Conservation (phyloP, 768 basidiomycete species). For the Porpolomopsis calyptriformis region DNA sequence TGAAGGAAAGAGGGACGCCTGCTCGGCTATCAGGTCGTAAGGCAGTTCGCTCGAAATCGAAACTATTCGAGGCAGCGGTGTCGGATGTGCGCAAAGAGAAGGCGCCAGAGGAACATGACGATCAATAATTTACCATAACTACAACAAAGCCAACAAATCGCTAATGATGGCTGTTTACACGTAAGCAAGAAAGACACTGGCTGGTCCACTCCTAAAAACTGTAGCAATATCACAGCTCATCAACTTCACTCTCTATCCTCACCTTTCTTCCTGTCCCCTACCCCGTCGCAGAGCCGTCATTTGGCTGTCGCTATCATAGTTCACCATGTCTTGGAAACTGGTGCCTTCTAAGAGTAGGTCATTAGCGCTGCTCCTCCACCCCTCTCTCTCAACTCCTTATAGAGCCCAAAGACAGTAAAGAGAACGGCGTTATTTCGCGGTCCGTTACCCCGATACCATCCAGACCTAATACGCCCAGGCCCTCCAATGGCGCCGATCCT, state of each 20-base stretch:
- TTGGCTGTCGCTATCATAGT: not conserved
- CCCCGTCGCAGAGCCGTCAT: too few relatives aligned
- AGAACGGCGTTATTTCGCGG: constrained; percentile 62
- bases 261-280: not conserved
- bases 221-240: not conserved
- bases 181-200: not conserved
- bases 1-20: too few relatives aligned
- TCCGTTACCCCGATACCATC: constrained; percentile 77
- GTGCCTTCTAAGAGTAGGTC: constrained; percentile 25
- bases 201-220: not conserved
- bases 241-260: not conserved
- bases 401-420: constrained; percentile 64
- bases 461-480: constrained; percentile 67
- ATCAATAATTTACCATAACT: too few relatives aligned
- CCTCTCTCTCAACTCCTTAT: constrained; percentile 7
- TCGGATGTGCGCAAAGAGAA: not conserved
- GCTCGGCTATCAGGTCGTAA: too few relatives aligned
- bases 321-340: constrained; percentile 24
- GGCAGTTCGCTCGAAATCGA: too few relatives aligned
- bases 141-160: too few relatives aligned
- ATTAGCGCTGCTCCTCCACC: constrained; percentile 3
- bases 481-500: constrained; percentile 43
- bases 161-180: not conserved
- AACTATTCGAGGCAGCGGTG: not conserved
- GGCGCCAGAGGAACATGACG: too few relatives aligned